Evolutionary conservation across 2,329 filamentous ascomycete genomes (phyloP).

Genomic region (Claviceps humidiphila): DNA sequence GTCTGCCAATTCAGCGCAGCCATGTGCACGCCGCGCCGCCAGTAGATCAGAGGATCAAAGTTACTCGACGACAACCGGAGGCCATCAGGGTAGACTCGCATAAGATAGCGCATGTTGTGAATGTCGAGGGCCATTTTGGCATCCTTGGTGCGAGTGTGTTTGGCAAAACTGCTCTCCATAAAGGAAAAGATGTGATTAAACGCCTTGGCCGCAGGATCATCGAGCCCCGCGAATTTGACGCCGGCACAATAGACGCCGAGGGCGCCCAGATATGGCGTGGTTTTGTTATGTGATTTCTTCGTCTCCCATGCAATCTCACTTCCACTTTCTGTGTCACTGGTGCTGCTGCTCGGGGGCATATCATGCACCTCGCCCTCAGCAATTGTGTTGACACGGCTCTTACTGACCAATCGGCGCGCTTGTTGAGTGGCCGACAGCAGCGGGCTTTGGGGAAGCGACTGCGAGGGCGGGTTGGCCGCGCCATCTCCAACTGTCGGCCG

Average conservation of each 20-base stretch:
- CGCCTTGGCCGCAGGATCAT: slow-evolving; percentile 62
- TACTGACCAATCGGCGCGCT: slow-evolving; percentile 34
- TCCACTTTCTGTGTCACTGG: slow-evolving; percentile 69
- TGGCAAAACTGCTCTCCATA: slow-evolving; percentile 77
- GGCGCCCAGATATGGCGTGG: slow-evolving; percentile 67
- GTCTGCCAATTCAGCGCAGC: slow-evolving; percentile 97
- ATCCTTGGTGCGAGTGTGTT: slow-evolving; percentile 61
- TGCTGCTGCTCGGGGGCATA: slow-evolving; percentile 41
- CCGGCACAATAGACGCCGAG: slow-evolving; percentile 66
- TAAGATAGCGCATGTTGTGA: slow-evolving; percentile 84
- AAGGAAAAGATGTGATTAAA: slow-evolving; percentile 96
- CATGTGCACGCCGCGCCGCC: slow-evolving; percentile 96
- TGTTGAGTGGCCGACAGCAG: slow-evolving; percentile 38
- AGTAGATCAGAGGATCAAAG: slow-evolving; percentile 86
- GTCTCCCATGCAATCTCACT: slow-evolving; percentile 37
- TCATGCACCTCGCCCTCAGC: slow-evolving; percentile 43
- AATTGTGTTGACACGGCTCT: slow-evolving; percentile 43
- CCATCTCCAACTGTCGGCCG: slow-evolving; percentile 50
- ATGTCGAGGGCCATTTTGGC: slow-evolving; percentile 68
- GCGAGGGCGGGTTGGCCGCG: slow-evolving; percentile 31
- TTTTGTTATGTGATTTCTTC: slow-evolving; percentile 66
- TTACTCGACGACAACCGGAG: slow-evolving; percentile 78
- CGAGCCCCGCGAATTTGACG: slow-evolving; percentile 75
- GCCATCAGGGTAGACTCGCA: slow-evolving; percentile 84
- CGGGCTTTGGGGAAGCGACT: slow-evolving; percentile 41